Conservation (phyloP, 108 stramenopile genomes). For the Discostella stelligeroides region DNA sequence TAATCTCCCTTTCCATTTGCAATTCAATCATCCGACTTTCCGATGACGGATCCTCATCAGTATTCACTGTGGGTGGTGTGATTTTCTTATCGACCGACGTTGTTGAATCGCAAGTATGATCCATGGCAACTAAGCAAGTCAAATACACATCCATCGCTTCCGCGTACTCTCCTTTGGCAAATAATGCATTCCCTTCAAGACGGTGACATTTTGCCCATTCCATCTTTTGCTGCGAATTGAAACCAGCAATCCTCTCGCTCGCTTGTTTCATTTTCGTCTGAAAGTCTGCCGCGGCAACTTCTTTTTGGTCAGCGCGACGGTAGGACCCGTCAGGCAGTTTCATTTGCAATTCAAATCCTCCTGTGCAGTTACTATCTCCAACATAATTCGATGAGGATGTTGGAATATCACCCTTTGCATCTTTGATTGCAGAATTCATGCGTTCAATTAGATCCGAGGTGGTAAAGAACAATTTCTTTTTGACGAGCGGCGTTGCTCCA, state of each 20-base stretch:
- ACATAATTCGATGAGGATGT: neutral
- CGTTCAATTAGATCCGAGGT: conserved; percentile 50
- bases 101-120: neutral
- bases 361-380: neutral
- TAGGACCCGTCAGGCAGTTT: conserved; percentile 79
- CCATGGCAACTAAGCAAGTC: conserved; percentile 80
- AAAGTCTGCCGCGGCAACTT: conserved; percentile 71
- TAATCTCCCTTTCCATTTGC: conserved; percentile 46
- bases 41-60: neutral
- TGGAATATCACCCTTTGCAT: conserved; percentile 16
- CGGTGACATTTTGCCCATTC: conserved; percentile 75
- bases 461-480: conserved; percentile 52
- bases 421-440: conserved; percentile 46
- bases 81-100: conserved; percentile 9
- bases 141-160: conserved; percentile 89
- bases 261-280: conserved; percentile 75
- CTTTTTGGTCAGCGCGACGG: conserved; percentile 55
- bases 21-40: neutral
- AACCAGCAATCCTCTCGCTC: conserved; percentile 37
- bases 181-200: conserved; percentile 65
- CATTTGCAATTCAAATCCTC: conserved; percentile 74
- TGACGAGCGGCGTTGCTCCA: neutral
- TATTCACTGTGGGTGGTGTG: neutral
- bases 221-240: conserved; percentile 45
- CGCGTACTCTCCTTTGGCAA: conserved; percentile 56